Evolutionary conservation across 495 filamentous ascomycete genomes (phyloP).

Genomic region (Neurospora sp.): DNA sequence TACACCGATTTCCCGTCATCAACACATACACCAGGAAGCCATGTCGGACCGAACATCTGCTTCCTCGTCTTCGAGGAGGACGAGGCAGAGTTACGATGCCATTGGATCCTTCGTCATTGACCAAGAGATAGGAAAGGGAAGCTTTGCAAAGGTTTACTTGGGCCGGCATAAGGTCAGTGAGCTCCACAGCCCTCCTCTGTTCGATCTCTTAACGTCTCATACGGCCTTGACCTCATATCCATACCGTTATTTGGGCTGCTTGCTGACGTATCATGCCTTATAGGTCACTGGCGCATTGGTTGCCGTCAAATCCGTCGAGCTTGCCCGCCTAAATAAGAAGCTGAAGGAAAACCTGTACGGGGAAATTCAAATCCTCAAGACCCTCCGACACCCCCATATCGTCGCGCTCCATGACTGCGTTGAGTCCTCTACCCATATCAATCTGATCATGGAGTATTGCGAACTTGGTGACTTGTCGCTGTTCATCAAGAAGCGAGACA

Average conservation of each 20-base stretch:
- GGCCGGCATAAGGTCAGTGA: slow-evolving; percentile 71
- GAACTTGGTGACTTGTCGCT: slow-evolving; percentile 84
- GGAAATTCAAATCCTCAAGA: slow-evolving; percentile 90
- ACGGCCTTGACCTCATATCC: background rate
- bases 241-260: background rate
- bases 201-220: background rate
- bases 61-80: slow-evolving; percentile 26
- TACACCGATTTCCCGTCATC: slow-evolving; percentile 30
- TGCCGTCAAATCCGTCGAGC: slow-evolving; percentile 92
- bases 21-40: slow-evolving; percentile 35
- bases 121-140: slow-evolving; percentile 85
- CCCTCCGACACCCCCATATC: slow-evolving; percentile 89
- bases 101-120: slow-evolving; percentile 70
- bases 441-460: slow-evolving; percentile 98
- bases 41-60: slow-evolving; percentile 33
- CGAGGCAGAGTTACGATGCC: slow-evolving; percentile 43
- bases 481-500: slow-evolving; percentile 90
- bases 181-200: background rate
- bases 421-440: slow-evolving; percentile 77
- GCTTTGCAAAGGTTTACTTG: slow-evolving; percentile 89
- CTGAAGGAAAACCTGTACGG: slow-evolving; percentile 89
- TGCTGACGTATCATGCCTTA: slow-evolving; percentile 29
- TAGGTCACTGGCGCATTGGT: slow-evolving; percentile 58
- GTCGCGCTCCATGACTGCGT: slow-evolving; percentile 90
- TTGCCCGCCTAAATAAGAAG: slow-evolving; percentile 83